Evolutionary conservation across 768 basidiomycete genomes (phyloP), one percentile per base, ranked within the genome.

Genomic region (Dacryopinax primogenitus): DNA sequence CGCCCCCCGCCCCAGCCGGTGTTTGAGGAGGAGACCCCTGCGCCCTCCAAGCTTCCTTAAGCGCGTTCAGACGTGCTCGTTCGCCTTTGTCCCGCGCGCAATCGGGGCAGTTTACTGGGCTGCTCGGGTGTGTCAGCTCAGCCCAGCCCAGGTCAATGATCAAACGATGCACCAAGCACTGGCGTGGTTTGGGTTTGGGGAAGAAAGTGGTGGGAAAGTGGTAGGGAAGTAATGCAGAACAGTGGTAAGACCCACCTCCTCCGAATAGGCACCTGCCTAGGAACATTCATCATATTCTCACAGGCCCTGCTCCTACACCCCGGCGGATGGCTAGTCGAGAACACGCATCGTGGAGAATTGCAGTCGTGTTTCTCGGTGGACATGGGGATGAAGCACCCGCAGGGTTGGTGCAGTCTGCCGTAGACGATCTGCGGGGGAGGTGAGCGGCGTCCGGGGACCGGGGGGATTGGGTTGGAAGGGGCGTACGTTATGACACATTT

Each of bases 401-500:
- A 58, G 11, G 45, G 45, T 15, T 26, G 15, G 51, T 58, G 51
- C 51, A 28, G 51, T 23, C 51, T 23, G 26, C 51, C 51, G 26
- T 58, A 58, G 51, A 58, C 51, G 26, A 58, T 58, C 51, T 58
- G 51, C 37, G 12, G 12, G n/a, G n/a, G 37, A 11, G 12, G 37
- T 39, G 12, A 11, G 12, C 12, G 11, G 12, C 11, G 37, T 39
- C n/a, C n/a, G n/a, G n/a, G n/a, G n/a, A n/a, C n/a, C n/a, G n/a
- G n/a, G n/a, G n/a, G n/a, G n/a, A n/a, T n/a, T n/a, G n/a, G n/a
- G n/a, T n/a, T n/a, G n/a, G n/a, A n/a, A 44, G 41, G 45, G 11
- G 51, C 51, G 23, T 58, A 58, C 51, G 21, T 58, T 58, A 58
- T 58, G 26, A 30, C 51, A 58, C 51, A 58, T 58, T 58, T 58